phyloP scores from a whole-genome alignment of 139 green algal species.

The Volvox africanus region DNA sequence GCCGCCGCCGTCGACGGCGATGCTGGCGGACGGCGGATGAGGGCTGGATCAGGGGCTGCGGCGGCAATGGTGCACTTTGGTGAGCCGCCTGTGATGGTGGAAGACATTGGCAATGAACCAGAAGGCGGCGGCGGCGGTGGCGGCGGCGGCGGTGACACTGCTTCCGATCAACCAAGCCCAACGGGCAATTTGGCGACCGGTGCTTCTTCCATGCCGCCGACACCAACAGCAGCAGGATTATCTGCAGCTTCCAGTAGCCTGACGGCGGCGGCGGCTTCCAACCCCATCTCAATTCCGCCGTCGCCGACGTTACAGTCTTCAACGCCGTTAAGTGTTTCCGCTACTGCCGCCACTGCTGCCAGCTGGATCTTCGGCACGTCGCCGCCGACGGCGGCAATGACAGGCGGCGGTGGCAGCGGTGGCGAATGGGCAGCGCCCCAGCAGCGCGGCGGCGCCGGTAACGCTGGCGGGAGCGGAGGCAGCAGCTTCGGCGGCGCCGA shows the following conservation, averaged over 20 bases:
- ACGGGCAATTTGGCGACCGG: too few species aligned
- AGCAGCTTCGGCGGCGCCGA: not conserved
- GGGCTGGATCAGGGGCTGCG: not conserved
- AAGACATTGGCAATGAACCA: slow-evolving; percentile 18
- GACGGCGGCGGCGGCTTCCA: not conserved
- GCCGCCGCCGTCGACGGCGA: too few species aligned
- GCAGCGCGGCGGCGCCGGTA: slow-evolving; percentile 1
- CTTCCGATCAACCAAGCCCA: not conserved
- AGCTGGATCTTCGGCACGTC: slow-evolving; percentile 27
- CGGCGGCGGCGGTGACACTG: not conserved
- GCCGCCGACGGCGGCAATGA: not conserved
- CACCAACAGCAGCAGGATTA: not conserved
- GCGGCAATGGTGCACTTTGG: not conserved
- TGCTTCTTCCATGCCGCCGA: not conserved
- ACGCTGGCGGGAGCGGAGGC: not conserved
- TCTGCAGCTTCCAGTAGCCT: not conserved
- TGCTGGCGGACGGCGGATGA: not conserved
- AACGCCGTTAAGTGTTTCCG: not conserved
- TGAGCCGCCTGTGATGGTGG: slow-evolving; percentile 32
- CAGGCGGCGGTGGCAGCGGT: not conserved
- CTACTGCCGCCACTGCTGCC: not conserved
- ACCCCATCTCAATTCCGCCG: not conserved
- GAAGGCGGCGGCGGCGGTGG: slow-evolving; percentile 3
- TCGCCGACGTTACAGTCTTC: not conserved
- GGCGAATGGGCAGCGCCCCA: slow-evolving; percentile 15